Base-by-base conservation (phyloP, 2,329 filamentous ascomycete species). In the Didymella lethalis region DNA sequence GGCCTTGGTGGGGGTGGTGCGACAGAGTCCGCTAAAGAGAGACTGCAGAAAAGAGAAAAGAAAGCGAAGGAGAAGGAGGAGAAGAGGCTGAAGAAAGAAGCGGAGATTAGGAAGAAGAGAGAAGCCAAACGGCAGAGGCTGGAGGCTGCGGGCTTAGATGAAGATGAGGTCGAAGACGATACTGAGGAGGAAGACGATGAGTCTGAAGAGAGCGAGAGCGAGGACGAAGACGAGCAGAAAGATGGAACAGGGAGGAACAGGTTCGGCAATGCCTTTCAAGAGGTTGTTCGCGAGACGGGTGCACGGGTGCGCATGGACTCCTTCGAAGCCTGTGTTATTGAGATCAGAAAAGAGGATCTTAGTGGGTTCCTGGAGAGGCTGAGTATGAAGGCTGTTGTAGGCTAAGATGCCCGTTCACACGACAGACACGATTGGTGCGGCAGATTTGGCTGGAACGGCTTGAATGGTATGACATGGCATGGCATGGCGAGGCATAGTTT, bases 301-400 rank as follows among this genome's bases (percentile, higher is more conserved):
- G 92, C 94, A 0, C 82, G 93, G 16, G 93, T 98, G 20, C 84
- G 93, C 60, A 96, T 97, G 73, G 95, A 99, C 78, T 96, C 91
- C 76, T 99, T 99, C 72, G 95, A 99, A 78, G 92, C 97, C 76
- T 96, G 92, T 71, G 95, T 98, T 7, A 93, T 98, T 46, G 95
- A 99, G 76, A 94, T 99, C n/a, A 89, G 89, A 79, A 97, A 97
- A 81, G 95, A 98, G 74, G 95, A 98, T 78, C 80, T 99, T 28
- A 87, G 88, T 16, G 92, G 90, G 0, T 99, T 99, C 76, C 81
- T 99, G 65, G 95, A 99, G 80, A 89, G 90, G 55, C 78, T 99
- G 74, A 97, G 93, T 78, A 89, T 93, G 85, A 96, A 96, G 84
- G 88, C 88, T 56, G 93, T 98, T 18, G 90, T 88, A 55, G 86